Conservation (phyloP, 306 rosid genomes). For the Cucurbita maxima region DNA sequence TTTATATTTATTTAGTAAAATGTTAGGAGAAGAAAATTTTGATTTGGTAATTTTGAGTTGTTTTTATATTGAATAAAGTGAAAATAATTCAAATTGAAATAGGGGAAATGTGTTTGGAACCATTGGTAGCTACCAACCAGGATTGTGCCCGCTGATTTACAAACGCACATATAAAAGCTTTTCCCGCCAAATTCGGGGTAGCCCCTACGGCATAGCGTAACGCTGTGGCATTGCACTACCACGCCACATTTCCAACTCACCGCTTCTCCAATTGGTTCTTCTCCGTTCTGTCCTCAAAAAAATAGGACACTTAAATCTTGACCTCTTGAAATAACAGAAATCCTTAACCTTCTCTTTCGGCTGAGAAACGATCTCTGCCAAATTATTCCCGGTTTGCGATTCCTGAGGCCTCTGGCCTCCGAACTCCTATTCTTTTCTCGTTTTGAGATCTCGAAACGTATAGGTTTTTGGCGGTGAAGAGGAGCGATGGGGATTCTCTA, state of each 20-base stretch:
- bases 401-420: conserved; percentile 3
- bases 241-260: background rate
- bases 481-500: conserved; percentile 36
- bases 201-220: background rate
- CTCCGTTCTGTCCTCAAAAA: background rate
- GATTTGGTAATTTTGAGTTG: too few species aligned
- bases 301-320: background rate
- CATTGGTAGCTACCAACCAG: too few species aligned
- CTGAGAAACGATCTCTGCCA: background rate
- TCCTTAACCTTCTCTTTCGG: background rate
- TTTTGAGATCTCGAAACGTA: background rate
- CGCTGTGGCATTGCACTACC: background rate
- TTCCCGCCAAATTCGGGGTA: conserved; percentile 3
- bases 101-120: too few species aligned
- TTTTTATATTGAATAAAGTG: too few species aligned
- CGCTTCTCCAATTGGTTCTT: background rate
- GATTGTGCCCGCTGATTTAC: background rate
- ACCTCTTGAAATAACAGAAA: background rate
- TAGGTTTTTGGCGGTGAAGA: background rate
- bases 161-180: background rate
- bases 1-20: too few species aligned
- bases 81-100: too few species aligned
- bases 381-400: background rate
- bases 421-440: background rate
- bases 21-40: too few species aligned